phyloP scores from a whole-genome alignment of 768 basidiomycete genomes.

The Auricularia sp. region DNA sequence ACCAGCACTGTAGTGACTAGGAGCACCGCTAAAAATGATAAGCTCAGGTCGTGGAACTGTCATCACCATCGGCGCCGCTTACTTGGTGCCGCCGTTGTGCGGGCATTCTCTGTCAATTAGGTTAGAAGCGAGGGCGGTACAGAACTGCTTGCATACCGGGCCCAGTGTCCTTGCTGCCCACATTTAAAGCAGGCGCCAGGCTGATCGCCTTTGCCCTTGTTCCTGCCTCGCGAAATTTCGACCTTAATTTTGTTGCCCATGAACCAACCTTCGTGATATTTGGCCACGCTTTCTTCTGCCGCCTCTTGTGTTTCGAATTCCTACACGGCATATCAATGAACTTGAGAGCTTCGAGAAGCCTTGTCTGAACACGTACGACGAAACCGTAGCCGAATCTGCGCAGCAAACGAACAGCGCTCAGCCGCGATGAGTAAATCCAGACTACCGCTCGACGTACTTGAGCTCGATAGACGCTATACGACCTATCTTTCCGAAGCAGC shows the following conservation, averaged over 20 bases:
- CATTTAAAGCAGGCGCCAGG: constrained; percentile 86
- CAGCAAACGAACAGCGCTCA: constrained; percentile 6
- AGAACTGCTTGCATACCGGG: constrained; percentile 36
- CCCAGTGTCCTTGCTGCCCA: constrained; percentile 81
- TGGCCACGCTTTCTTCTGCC: constrained; percentile 78
- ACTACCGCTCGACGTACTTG: constrained; percentile 47
- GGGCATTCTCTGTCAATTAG: constrained; percentile 55
- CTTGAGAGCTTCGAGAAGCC: neutral
- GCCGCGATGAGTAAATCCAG: neutral
- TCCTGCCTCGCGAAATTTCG: constrained; percentile 74
- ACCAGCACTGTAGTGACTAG: neutral
- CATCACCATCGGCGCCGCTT: neutral
- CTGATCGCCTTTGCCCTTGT: constrained; percentile 66
- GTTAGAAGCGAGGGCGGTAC: constrained; percentile 3
- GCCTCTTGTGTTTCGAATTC: constrained; percentile 77
- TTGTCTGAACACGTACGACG: constrained; percentile 47
- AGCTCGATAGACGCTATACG: constrained; percentile 66
- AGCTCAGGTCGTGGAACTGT: neutral
- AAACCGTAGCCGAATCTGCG: constrained; percentile 79
- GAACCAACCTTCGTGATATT: constrained; percentile 82
- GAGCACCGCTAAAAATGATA: neutral
- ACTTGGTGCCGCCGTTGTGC: constrained; percentile 19
- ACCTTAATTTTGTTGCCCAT: constrained; percentile 91
- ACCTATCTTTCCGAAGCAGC: constrained; percentile 81
- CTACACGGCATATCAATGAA: constrained; percentile 27